Percentiles rank a stretch among this genome's conserved stretches.
These are phyloP conservation scores for Nephelium lappaceum DNA, from an alignment of 345 rosid species.

Conservation along the genomic window DNA sequence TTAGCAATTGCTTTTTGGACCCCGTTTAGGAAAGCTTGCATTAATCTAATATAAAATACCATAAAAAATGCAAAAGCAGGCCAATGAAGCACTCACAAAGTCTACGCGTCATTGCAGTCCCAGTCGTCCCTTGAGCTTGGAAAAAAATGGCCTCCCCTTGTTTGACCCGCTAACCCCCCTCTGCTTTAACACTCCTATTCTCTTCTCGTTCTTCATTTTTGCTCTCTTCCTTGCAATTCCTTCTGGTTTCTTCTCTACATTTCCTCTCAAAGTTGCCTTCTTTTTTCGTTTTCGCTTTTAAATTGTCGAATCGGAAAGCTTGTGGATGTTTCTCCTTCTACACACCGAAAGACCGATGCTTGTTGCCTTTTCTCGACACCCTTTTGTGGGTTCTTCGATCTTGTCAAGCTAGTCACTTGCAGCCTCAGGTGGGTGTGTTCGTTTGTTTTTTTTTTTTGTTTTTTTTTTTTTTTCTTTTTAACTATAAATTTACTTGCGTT, in stretches of 20 bases:
- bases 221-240: background rate
- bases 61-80: no score
- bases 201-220: background rate
- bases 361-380: constrained; percentile 1
- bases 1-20: no score
- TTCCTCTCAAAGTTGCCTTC: no score
- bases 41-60: no score
- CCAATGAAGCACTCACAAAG: constrained; percentile 8
- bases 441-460: background rate
- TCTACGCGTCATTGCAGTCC: constrained; percentile 21
- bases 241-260: background rate
- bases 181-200: background rate
- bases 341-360: constrained; percentile 15
- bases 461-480: no score
- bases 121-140: constrained; percentile 23
- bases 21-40: no score
- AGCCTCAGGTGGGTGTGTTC: constrained; percentile 31
- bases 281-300: background rate
- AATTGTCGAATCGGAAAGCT: constrained; percentile 10
- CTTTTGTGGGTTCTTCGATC: constrained; percentile 27
- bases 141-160: constrained; percentile 25
- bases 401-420: constrained; percentile 4
- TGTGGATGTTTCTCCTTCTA: constrained; percentile 7
- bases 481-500: background rate
- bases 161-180: constrained; percentile 28